These are phyloP conservation scores for Cryptosporidium bovis DNA, from an alignment of 169 alveolate genomes.

Conservation along the genomic window DNA sequence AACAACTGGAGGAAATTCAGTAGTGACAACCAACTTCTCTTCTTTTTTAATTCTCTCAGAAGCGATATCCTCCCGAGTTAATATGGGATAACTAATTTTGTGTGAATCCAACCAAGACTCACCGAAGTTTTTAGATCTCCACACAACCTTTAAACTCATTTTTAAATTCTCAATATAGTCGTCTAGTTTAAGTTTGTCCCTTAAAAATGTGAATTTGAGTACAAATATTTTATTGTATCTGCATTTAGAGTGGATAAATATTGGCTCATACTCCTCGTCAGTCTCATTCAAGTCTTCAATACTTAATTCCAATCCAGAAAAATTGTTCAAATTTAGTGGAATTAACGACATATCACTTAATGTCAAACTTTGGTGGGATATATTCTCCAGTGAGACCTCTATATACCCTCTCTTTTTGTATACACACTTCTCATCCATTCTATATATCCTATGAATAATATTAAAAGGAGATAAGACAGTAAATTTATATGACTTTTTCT, in stretches of 20 bases:
- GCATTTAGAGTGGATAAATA: slow-evolving; percentile 32
- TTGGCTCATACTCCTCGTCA: neutral
- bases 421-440: neutral
- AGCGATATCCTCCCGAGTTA: neutral
- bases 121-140: slow-evolving; percentile 41
- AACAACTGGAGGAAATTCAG: slow-evolving; percentile 20
- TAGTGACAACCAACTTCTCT: neutral
- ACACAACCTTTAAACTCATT: slow-evolving; percentile 1
- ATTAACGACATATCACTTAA: neutral
- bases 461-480: slow-evolving; percentile 69
- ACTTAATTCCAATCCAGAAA: slow-evolving; percentile 1
- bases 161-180: neutral
- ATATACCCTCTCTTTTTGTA: slow-evolving; percentile 17
- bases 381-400: slow-evolving; percentile 65
- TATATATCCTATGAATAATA: slow-evolving; percentile 36
- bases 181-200: neutral
- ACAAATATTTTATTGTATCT: slow-evolving; percentile 31
- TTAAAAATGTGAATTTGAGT: neutral
- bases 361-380: slow-evolving; percentile 62
- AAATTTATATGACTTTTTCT: slow-evolving; percentile 66
- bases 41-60: neutral
- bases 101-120: slow-evolving; percentile 48
- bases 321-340: slow-evolving; percentile 9
- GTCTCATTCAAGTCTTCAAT: neutral
- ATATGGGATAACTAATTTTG: slow-evolving; percentile 1